Conservation (phyloP, 2,329 filamentous ascomycete genomes). For the Paracamarosporium sp. region DNA sequence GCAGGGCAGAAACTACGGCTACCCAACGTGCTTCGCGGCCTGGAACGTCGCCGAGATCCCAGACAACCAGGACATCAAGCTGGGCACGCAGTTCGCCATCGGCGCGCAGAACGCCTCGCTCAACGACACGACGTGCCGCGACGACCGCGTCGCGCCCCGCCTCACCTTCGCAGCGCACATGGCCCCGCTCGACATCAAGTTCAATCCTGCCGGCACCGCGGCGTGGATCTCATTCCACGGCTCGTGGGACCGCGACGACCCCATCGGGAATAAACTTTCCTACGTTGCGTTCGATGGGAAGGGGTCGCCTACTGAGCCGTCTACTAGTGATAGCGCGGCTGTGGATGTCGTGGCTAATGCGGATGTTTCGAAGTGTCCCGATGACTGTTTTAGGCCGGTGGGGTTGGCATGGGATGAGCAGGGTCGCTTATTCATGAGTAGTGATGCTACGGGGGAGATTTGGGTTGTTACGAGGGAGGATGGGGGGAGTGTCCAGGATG, state of each 20-base stretch:
- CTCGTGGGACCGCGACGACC: slow-evolving; percentile 63
- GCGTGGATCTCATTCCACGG: slow-evolving; percentile 77
- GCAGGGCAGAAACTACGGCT: slow-evolving; percentile 69
- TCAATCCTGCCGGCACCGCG: slow-evolving; percentile 62
- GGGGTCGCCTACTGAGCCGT: slow-evolving; percentile 52
- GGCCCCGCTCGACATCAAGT: slow-evolving; percentile 75
- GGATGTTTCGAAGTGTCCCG: slow-evolving; percentile 61
- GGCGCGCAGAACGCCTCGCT: slow-evolving; percentile 51
- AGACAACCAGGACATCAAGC: slow-evolving; percentile 50
- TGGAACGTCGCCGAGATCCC: slow-evolving; percentile 65
- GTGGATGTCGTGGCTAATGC: slow-evolving; percentile 63
- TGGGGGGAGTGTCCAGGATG: slow-evolving; percentile 36
- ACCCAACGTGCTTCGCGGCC: slow-evolving; percentile 72
- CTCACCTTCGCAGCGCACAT: slow-evolving; percentile 71
- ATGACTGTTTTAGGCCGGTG: slow-evolving; percentile 68
- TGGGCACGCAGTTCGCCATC: slow-evolving; percentile 60
- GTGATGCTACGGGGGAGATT: slow-evolving; percentile 70
- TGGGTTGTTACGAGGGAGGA: slow-evolving; percentile 56
- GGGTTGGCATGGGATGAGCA: slow-evolving; percentile 60
- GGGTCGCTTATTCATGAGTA: slow-evolving; percentile 67
- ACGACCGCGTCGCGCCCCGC: slow-evolving; percentile 51
- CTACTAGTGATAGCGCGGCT: slow-evolving; percentile 57
- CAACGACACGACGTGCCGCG: slow-evolving; percentile 56
- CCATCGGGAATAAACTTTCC: slow-evolving; percentile 60
- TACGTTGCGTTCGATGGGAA: slow-evolving; percentile 53